Evolutionary conservation across 176 grass and related monocot species (phyloP).

Genomic region (Carex kokanica): DNA sequence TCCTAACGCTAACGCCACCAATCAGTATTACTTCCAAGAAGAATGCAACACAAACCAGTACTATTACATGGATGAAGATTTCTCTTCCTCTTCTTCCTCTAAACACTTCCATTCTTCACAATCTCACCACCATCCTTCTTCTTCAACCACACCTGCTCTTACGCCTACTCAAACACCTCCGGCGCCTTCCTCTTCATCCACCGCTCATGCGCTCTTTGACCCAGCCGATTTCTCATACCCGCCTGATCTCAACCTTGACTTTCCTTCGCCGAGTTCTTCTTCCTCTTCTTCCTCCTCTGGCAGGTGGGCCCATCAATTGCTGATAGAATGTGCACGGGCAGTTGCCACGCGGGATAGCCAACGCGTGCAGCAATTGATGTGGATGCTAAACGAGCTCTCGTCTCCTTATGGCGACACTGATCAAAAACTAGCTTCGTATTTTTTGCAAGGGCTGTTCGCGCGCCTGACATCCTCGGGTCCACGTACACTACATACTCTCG

Average conservation of each 20-base stretch:
- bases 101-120: constrained; percentile 52
- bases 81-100: constrained; percentile 93
- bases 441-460: constrained; percentile 79
- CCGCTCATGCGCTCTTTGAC: constrained; percentile 65
- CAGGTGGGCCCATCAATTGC: constrained; percentile 64
- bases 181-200: constrained; percentile 48
- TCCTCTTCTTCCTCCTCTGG: constrained; percentile 44
- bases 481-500: constrained; percentile 63
- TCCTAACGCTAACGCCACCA: constrained; percentile 32
- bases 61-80: constrained; percentile 99
- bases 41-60: constrained; percentile 81
- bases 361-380: constrained; percentile 95
- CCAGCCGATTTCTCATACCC: constrained; percentile 72
- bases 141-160: constrained; percentile 30
- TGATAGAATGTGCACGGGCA: constrained; percentile 72
- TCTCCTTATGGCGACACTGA: constrained; percentile 92
- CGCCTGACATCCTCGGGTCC: constrained; percentile 71
- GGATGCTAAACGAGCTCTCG: constrained; percentile 98
- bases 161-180: constrained; percentile 46
- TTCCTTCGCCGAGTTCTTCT: constrained; percentile 81
- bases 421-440: constrained; percentile 91
- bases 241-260: constrained; percentile 91
- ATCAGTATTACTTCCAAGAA: constrained; percentile 66
- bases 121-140: constrained; percentile 38
- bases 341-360: constrained; percentile 69